Conservation (phyloP, 2,329 filamentous ascomycete species). For the Corinectria fuckeliana region DNA sequence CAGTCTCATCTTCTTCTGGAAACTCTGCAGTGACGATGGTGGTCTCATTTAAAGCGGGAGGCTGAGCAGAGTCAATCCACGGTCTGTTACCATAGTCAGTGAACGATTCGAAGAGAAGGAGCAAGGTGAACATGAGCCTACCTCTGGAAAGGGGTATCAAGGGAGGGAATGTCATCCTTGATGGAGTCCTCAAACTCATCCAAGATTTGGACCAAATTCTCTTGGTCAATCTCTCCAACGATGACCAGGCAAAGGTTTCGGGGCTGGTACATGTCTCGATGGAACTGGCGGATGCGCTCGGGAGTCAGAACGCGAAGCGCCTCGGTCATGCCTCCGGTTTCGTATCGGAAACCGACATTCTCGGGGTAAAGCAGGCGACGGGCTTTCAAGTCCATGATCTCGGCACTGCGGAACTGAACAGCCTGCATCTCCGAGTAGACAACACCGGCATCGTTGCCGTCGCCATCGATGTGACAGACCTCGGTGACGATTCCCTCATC, state of each 20-base stretch:
- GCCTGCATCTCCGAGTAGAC: conserved; percentile 99
- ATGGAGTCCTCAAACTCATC: conserved; percentile 90
- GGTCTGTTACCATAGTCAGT: conserved; percentile 54
- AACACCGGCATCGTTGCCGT: conserved; percentile 93
- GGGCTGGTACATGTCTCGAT: conserved; percentile 96
- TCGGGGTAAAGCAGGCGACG: conserved; percentile 85
- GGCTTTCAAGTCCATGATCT: conserved; percentile 87
- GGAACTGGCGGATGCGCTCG: conserved; percentile 91
- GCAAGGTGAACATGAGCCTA: conserved; percentile 24
- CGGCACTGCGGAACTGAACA: conserved; percentile 81
- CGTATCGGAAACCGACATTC: conserved; percentile 91
- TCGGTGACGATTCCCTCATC: conserved; percentile 94
- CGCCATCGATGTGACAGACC: conserved; percentile 93
- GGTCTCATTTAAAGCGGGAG: conserved; percentile 74
- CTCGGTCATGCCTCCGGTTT: conserved; percentile 98
- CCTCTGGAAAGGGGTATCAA: conserved; percentile 78
- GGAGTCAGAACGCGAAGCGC: conserved; percentile 84
- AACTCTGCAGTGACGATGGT: conserved; percentile 84
- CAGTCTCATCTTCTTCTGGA: conserved; percentile 94
- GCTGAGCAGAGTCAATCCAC: conserved; percentile 87
- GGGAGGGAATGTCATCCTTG: conserved; percentile 77
- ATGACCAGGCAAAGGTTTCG: conserved; percentile 92
- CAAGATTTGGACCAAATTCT: conserved; percentile 78
- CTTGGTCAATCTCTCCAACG: conserved; percentile 88
- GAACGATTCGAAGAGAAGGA: background rate